A percentile compares a stretch with the other conserved stretches of the same genome.
Conservation (phyloP, 805 yeast species). For the Kodamaea kaohsiungensis region DNA sequence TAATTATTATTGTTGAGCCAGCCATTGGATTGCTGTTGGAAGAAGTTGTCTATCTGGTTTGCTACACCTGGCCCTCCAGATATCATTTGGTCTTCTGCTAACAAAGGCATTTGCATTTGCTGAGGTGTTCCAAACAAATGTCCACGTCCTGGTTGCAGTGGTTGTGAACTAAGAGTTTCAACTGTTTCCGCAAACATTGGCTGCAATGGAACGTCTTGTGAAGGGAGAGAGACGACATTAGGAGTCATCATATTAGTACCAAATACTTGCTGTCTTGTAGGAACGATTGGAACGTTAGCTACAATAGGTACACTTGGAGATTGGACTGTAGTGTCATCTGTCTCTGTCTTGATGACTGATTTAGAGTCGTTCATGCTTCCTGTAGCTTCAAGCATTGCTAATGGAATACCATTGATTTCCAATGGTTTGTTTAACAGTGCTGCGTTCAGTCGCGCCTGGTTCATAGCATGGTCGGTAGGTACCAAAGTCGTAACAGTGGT, state of each 20-base stretch:
- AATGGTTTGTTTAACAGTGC: slow-evolving; percentile 55
- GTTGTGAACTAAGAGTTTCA: not conserved
- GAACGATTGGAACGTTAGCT: not conserved
- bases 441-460: slow-evolving; percentile 58
- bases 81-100: slow-evolving; percentile 7
- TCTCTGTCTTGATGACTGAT: not conserved
- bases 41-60: slow-evolving; percentile 55
- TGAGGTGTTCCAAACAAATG: not conserved
- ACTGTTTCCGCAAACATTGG: slow-evolving; percentile 8
- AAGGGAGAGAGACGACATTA: slow-evolving; percentile 1
- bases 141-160: slow-evolving; percentile 1
- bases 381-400: slow-evolving; percentile 74
- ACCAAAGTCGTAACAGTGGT: slow-evolving; percentile 87
- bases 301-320: not conserved
- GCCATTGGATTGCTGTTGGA: slow-evolving; percentile 80
- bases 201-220: slow-evolving; percentile 5
- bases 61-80: slow-evolving; percentile 21
- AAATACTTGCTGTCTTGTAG: not conserved
- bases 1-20: slow-evolving; percentile 69
- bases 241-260: not conserved
- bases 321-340: not conserved
- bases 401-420: slow-evolving; percentile 69
- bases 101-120: not conserved
- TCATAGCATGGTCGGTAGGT: slow-evolving; percentile 79
- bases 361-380: slow-evolving; percentile 52